Evolutionary conservation across 2,329 filamentous ascomycete genomes (phyloP).

Genomic region (Sporothrix luriei): DNA sequence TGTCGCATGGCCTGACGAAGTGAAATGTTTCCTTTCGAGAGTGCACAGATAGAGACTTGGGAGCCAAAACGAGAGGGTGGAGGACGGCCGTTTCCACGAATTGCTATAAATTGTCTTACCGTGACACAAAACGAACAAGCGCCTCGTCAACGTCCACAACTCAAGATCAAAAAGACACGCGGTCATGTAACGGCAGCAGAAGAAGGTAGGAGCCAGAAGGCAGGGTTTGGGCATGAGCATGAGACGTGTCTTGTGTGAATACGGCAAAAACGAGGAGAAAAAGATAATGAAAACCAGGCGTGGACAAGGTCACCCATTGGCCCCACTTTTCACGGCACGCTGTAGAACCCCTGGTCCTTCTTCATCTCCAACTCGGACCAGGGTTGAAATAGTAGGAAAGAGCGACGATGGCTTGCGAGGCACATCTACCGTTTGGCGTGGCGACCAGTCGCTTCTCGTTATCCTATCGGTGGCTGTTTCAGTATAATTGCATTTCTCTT

Average conservation of each 20-base stretch:
- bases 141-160: not conserved
- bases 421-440: conserved; percentile 15
- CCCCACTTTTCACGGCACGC: not conserved
- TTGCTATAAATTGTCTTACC: not conserved
- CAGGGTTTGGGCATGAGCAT: conserved; percentile 7
- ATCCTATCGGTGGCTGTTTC: conserved; percentile 9
- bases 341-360: not conserved
- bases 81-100: not conserved
- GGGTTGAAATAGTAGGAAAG: not conserved
- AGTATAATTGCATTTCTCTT: not conserved
- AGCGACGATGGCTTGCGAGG: not conserved
- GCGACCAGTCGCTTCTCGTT: conserved; percentile 4
- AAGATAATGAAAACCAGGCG: not conserved
- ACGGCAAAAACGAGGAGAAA: not conserved
- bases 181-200: not conserved
- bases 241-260: not conserved
- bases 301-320: not conserved
- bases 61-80: not conserved
- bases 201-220: not conserved
- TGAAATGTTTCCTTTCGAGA: not conserved
- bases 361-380: conserved; percentile 13
- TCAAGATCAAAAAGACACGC: not conserved
- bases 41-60: not conserved
- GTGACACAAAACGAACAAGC: not conserved
- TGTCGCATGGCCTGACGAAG: not conserved